Percentiles rank a stretch among this genome's conserved stretches.
These are phyloP conservation scores for Parsonsia alboflavescens DNA, from an alignment of 257 asterid genomes.

Conservation along the genomic window DNA sequence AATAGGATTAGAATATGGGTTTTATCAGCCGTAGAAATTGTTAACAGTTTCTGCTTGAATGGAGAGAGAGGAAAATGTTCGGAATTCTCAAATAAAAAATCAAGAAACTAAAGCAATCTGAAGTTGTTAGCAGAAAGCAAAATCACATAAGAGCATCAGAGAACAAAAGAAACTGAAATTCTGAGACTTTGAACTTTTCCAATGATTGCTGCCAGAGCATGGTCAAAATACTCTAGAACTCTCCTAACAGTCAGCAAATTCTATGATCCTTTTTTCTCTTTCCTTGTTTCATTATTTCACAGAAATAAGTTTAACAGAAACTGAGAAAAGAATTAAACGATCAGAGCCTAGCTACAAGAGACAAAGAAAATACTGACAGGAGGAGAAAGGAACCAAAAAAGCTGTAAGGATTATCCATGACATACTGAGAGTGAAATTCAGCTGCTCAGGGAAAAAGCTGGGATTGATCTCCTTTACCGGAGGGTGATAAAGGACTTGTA, in stretches of 20 bases:
- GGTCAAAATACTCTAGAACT: not conserved
- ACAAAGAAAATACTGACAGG: not conserved
- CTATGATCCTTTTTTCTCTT: not conserved
- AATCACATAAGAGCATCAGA: not conserved
- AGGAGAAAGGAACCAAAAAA: not conserved
- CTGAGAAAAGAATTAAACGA: not conserved
- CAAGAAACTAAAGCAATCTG: not conserved
- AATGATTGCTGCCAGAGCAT: not conserved
- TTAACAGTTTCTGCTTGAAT: not conserved
- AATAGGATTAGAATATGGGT: not conserved
- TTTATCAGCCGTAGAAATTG: not conserved
- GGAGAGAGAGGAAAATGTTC: not conserved
- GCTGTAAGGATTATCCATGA: not conserved
- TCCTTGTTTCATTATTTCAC: not conserved
- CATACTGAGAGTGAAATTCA: not conserved
- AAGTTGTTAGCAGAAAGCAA: not conserved
- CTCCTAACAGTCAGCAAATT: not conserved
- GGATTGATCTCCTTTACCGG: no score
- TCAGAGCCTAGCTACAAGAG: not conserved
- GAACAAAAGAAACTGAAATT: not conserved
- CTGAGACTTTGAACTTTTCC: not conserved
- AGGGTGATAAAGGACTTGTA: not conserved
- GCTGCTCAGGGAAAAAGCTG: not conserved
- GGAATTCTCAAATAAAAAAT: not conserved
- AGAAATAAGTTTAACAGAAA: not conserved